phyloP scores from a whole-genome alignment of 2,329 filamentous ascomycete species.

The Arthrobotrys conoides region DNA sequence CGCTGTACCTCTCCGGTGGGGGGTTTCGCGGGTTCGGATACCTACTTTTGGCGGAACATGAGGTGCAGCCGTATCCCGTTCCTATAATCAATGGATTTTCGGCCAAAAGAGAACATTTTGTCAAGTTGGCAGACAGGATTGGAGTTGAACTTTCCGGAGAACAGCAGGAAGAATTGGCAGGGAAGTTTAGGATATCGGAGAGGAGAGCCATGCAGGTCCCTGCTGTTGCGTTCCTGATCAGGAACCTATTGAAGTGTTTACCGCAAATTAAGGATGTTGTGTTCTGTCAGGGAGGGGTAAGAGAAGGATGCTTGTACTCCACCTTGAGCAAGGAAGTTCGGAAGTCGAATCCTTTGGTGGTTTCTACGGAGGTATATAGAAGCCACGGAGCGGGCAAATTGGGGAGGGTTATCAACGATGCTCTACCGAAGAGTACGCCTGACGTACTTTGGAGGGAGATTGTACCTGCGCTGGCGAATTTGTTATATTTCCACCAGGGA shows the following conservation, averaged over 20 bases:
- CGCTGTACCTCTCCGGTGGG: conserved; percentile 88
- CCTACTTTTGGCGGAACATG: conserved; percentile 84
- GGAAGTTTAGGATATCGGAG: conserved; percentile 80
- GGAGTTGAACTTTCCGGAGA: conserved; percentile 61
- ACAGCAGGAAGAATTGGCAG: conserved; percentile 65
- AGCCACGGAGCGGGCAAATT: conserved; percentile 69
- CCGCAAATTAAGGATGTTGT: conserved; percentile 80
- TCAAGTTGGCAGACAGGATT: conserved; percentile 63
- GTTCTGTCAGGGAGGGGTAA: conserved; percentile 89
- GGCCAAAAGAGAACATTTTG: conserved; percentile 75
- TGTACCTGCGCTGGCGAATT: conserved; percentile 73
- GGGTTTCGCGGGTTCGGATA: conserved; percentile 93
- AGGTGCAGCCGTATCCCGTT: conserved; percentile 83
- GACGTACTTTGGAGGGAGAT: conserved; percentile 69
- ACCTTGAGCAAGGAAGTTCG: conserved; percentile 75
- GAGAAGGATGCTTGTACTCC: conserved; percentile 85
- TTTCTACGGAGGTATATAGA: conserved; percentile 73
- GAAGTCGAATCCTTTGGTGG: conserved; percentile 77
- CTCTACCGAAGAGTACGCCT: conserved; percentile 68
- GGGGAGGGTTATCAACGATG: conserved; percentile 69
- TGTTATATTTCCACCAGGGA: conserved; percentile 72
- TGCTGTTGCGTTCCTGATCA: conserved; percentile 84
- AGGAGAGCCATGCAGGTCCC: conserved; percentile 85
- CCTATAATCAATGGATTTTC: conserved; percentile 85
- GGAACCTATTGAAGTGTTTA: conserved; percentile 78